phyloP scores from a whole-genome alignment of 768 basidiomycete genomes.

The Agaricus sinodeliciosus region DNA sequence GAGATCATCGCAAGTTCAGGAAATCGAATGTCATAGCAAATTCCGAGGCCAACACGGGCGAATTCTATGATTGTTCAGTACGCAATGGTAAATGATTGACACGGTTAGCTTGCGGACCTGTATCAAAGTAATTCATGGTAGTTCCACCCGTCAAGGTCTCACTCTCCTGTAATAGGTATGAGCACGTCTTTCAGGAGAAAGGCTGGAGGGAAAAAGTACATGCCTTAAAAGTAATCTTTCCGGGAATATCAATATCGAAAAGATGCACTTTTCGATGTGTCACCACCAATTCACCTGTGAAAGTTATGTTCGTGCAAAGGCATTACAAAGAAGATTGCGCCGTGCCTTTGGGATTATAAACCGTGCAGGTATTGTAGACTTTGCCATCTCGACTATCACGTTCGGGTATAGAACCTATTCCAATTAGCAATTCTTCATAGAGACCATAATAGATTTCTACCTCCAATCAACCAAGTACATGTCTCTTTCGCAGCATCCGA shows the following conservation, averaged over 20 bases:
- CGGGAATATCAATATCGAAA: constrained; percentile 96
- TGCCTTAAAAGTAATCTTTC: constrained; percentile 89
- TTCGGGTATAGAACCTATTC: constrained; percentile 88
- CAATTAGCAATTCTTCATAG: not conserved
- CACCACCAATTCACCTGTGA: constrained; percentile 73
- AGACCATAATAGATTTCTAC: constrained; percentile 26
- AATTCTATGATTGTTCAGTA: constrained; percentile 50
- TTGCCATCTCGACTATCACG: constrained; percentile 54
- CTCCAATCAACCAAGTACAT: constrained; percentile 86
- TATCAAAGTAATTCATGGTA: constrained; percentile 75
- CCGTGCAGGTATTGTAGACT: constrained; percentile 90
- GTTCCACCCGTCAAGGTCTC: constrained; percentile 80
- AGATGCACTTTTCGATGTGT: constrained; percentile 93
- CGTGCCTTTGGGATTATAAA: constrained; percentile 75
- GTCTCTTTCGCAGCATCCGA: constrained; percentile 74
- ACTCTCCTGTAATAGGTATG: constrained; percentile 56
- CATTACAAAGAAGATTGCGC: not conserved
- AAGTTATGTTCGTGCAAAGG: not conserved
- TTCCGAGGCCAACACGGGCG: constrained; percentile 92
- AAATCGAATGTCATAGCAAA: constrained; percentile 95
- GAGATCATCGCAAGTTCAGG: constrained; percentile 91
- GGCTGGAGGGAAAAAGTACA: not conserved
- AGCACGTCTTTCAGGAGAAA: not conserved
- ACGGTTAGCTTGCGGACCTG: constrained; percentile 43
- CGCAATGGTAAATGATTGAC: not conserved